Evolutionary conservation across 2,329 filamentous ascomycete genomes (phyloP).

Genomic region (Dendryphion nanum): DNA sequence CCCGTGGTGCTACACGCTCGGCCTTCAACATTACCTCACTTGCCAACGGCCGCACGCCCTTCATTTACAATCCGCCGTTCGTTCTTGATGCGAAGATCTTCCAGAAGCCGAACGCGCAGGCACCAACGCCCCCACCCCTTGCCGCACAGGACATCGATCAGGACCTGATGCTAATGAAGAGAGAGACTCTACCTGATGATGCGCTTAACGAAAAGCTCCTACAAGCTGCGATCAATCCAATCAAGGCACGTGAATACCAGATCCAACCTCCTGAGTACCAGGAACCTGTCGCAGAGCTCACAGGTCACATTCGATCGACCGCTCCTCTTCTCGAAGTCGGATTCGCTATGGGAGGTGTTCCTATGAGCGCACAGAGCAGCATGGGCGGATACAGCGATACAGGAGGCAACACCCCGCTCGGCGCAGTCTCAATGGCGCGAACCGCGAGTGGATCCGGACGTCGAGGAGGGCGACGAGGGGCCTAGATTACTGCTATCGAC

Average conservation of each 20-base stretch:
- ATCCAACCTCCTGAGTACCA: slow-evolving; percentile 33
- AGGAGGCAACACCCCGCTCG: slow-evolving; percentile 37
- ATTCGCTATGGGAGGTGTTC: slow-evolving; percentile 29
- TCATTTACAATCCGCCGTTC: slow-evolving; percentile 43
- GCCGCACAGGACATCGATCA: slow-evolving; percentile 45
- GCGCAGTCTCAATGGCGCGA: slow-evolving; percentile 35
- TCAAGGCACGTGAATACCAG: slow-evolving; percentile 34
- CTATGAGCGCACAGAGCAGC: slow-evolving; percentile 42
- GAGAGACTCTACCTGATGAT: slow-evolving; percentile 38
- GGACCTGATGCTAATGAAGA: slow-evolving; percentile 50
- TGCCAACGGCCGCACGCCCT: slow-evolving; percentile 42
- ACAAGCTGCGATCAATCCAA: slow-evolving; percentile 32
- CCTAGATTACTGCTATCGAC: not conserved
- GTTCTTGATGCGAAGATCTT: slow-evolving; percentile 47
- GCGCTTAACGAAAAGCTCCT: slow-evolving; percentile 40
- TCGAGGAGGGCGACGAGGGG: slow-evolving; percentile 22
- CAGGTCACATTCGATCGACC: slow-evolving; percentile 24
- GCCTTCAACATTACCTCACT: slow-evolving; percentile 55
- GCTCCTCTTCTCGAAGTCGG: slow-evolving; percentile 35
- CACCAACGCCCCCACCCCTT: slow-evolving; percentile 46
- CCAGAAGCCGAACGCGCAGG: slow-evolving; percentile 48
- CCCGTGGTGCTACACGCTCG: slow-evolving; percentile 51
- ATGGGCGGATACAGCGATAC: slow-evolving; percentile 36
- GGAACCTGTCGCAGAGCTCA: slow-evolving; percentile 33
- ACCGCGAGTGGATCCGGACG: slow-evolving; percentile 39